These are phyloP conservation scores for Isoetes taiwanensis DNA, from an alignment of 75 land plant species.

Conservation along the genomic window DNA sequence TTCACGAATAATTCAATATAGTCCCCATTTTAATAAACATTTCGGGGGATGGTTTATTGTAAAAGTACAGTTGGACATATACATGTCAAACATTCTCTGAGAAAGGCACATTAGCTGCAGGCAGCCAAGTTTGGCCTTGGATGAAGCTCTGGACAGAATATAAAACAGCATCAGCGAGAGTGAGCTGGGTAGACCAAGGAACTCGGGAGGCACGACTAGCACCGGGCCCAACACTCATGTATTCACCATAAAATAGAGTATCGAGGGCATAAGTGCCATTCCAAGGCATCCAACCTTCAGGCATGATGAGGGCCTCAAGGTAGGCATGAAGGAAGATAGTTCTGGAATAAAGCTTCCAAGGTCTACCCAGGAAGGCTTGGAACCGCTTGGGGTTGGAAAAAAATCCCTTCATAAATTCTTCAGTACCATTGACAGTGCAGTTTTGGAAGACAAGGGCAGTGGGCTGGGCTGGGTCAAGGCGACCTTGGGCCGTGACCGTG, in stretches of 20 bases:
- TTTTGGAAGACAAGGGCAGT: slow-evolving; percentile 43
- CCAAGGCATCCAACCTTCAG: slow-evolving; percentile 66
- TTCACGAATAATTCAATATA: too few relatives aligned
- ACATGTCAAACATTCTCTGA: too few relatives aligned
- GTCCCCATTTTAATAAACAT: too few relatives aligned
- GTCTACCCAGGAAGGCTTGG: slow-evolving; percentile 40
- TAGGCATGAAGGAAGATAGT: slow-evolving; percentile 32
- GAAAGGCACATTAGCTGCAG: slow-evolving; percentile 21
- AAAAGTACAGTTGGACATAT: too few relatives aligned
- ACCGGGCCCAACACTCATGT: slow-evolving; percentile 31
- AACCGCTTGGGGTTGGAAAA: slow-evolving; percentile 12
- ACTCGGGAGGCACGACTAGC: slow-evolving; percentile 36
- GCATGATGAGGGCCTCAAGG: slow-evolving; percentile 31
- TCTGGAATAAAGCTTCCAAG: slow-evolving; percentile 56
- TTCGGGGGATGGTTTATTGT: too few relatives aligned
- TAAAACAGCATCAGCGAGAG: slow-evolving; percentile 19
- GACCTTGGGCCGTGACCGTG: too few relatives aligned
- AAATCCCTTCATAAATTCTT: slow-evolving; percentile 26
- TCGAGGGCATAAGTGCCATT: slow-evolving; percentile 41
- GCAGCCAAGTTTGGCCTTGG: slow-evolving; percentile 34
- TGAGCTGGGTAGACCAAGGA: slow-evolving; percentile 53
- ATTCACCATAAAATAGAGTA: slow-evolving; percentile 54
- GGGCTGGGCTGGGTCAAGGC: slow-evolving; percentile 40
- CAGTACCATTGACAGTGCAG: slow-evolving; percentile 33
- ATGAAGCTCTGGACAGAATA: slow-evolving; percentile 41